A percentile compares a stretch with the other conserved stretches of the same genome.
phyloP scores from a whole-genome alignment of 768 basidiomycete genomes.

The Lactarius evosmus region DNA sequence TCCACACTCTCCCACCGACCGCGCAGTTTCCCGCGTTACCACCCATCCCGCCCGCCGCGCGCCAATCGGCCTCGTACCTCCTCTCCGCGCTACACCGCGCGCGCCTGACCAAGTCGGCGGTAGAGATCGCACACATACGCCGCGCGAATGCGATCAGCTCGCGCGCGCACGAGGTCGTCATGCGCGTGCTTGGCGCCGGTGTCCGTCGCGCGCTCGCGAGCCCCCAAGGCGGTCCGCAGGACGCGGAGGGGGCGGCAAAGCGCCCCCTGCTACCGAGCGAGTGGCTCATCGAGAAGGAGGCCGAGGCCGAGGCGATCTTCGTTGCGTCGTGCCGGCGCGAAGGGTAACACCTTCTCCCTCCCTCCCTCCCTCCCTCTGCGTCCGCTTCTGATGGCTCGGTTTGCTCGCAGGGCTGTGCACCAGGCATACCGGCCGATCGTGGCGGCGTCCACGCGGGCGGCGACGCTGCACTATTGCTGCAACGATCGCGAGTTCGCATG shows the following conservation, averaged over 20 bases:
- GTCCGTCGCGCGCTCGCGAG: slow-evolving; percentile 41
- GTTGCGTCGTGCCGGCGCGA: slow-evolving; percentile 85
- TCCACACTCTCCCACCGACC: slow-evolving; percentile 62
- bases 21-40: slow-evolving; percentile 53
- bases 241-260: slow-evolving; percentile 39
- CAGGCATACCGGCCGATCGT: slow-evolving; percentile 94
- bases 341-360: slow-evolving; percentile 50
- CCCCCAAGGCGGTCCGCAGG: slow-evolving; percentile 35
- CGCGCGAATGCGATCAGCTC: slow-evolving; percentile 86
- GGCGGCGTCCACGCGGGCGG: slow-evolving; percentile 80
- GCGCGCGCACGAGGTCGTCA: slow-evolving; percentile 85
- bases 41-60: slow-evolving; percentile 36
- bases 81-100: slow-evolving; percentile 76
- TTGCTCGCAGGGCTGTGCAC: slow-evolving; percentile 57
- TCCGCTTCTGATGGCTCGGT: neutral
- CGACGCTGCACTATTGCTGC: slow-evolving; percentile 93
- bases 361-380: neutral
- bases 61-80: slow-evolving; percentile 58
- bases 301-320: slow-evolving; percentile 92
- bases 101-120: slow-evolving; percentile 69
- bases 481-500: slow-evolving; percentile 85
- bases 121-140: slow-evolving; percentile 72
- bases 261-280: slow-evolving; percentile 64
- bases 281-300: slow-evolving; percentile 90
- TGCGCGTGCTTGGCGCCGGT: slow-evolving; percentile 81